A percentile compares a stretch with the other conserved stretches of the same genome.
Evolutionary conservation across 1,284 basidiomycete genomes (phyloP).

Genomic region (Rhodotorula sp.): DNA sequence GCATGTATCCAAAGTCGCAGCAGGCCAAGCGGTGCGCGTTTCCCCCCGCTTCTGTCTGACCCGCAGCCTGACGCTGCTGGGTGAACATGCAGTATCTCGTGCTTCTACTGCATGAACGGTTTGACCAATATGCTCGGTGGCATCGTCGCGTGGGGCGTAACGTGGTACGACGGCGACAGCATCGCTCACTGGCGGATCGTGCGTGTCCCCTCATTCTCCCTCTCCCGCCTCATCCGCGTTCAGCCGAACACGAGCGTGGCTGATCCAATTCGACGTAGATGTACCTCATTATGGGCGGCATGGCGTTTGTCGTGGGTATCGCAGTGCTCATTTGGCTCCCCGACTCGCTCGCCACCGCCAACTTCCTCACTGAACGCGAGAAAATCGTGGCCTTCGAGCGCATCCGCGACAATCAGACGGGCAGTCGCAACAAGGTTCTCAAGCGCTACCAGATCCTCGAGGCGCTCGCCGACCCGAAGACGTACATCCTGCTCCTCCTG

Average conservation of each 20-base stretch:
- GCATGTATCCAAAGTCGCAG: constrained; percentile 71
- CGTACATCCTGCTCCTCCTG: constrained; percentile 65
- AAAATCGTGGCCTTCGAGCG: constrained; percentile 66
- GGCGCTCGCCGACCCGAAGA: constrained; percentile 61
- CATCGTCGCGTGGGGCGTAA: constrained; percentile 61
- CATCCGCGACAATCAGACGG: constrained; percentile 67
- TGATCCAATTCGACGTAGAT: neutral
- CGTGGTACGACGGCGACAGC: constrained; percentile 49
- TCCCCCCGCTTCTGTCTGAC: constrained; percentile 54
- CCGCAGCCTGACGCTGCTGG: neutral
- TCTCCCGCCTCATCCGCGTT: neutral
- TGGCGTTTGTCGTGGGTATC: constrained; percentile 50
- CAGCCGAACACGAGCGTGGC: neutral
- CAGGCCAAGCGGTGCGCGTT: constrained; percentile 67
- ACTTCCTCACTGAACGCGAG: constrained; percentile 62
- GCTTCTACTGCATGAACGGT: constrained; percentile 53
- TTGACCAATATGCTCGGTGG: constrained; percentile 67
- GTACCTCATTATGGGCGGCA: constrained; percentile 15
- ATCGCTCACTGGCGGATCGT: constrained; percentile 44
- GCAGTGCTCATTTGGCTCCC: constrained; percentile 64
- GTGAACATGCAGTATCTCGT: constrained; percentile 20
- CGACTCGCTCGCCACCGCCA: constrained; percentile 66
- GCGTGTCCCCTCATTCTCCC: neutral
- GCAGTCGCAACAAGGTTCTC: constrained; percentile 62
- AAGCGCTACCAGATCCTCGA: constrained; percentile 65